These are phyloP conservation scores for Russula compacta DNA, from an alignment of 768 basidiomycete species.

Conservation along the genomic window DNA sequence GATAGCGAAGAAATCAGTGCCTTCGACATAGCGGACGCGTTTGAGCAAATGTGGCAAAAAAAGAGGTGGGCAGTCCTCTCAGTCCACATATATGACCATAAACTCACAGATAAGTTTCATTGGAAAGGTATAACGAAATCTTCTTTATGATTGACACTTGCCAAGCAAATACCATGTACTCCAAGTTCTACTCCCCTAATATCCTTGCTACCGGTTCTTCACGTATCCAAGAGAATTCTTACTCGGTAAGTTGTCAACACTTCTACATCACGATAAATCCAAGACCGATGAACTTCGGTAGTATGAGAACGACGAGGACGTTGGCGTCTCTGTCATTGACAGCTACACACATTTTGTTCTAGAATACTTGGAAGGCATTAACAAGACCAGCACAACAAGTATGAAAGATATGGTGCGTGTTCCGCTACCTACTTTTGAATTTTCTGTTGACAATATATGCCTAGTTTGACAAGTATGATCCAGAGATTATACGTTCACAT, in stretches of 20 bases:
- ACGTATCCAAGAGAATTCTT: constrained; percentile 78
- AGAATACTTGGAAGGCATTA: constrained; percentile 83
- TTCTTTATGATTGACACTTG: constrained; percentile 99
- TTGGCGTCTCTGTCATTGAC: constrained; percentile 95
- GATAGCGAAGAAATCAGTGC: constrained; percentile 98
- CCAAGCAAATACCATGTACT: constrained; percentile 94
- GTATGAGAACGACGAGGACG: constrained; percentile 90
- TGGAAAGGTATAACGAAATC: constrained; percentile 78
- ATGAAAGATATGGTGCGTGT: constrained; percentile 71
- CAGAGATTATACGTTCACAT: constrained; percentile 66
- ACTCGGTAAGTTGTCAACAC: constrained; percentile 53
- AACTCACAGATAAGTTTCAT: neutral
- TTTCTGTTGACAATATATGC: neutral
- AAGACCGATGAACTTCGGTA: constrained; percentile 25
- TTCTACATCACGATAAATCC: neutral
- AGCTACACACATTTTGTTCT: constrained; percentile 88
- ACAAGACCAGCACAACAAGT: constrained; percentile 77
- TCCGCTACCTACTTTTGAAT: neutral
- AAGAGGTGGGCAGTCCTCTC: constrained; percentile 45
- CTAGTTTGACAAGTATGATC: constrained; percentile 80
- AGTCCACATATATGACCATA: neutral
- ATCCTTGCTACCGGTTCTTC: constrained; percentile 89
- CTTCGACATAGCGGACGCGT: constrained; percentile 94
- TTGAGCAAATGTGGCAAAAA: constrained; percentile 99
- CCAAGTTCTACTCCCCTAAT: constrained; percentile 87